These are phyloP conservation scores for Blastobotrys chiropterorum DNA, from an alignment of 805 yeast species.

Conservation along the genomic window DNA sequence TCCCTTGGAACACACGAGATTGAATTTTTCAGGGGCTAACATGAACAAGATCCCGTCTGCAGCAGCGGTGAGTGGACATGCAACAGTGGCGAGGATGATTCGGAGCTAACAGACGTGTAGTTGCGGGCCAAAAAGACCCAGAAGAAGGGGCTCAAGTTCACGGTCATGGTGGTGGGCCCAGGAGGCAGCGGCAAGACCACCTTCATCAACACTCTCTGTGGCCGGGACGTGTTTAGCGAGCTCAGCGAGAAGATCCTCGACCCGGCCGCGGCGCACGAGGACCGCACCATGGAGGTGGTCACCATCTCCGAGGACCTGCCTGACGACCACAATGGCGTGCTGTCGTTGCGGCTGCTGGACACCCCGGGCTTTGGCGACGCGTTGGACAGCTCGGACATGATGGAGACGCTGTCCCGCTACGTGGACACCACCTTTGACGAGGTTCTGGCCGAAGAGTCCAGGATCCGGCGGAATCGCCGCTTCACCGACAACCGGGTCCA, in stretches of 20 bases:
- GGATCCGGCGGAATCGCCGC: conserved; percentile 65
- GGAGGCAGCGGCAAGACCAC: conserved; percentile 92
- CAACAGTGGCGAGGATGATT: conserved; percentile 6
- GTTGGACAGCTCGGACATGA: conserved; percentile 53
- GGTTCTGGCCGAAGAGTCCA: conserved; percentile 69
- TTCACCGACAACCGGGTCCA: conserved; percentile 71
- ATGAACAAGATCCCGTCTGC: conserved; percentile 17
- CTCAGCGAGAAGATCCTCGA: conserved; percentile 24
- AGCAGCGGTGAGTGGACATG: conserved; percentile 11
- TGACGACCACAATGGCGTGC: conserved; percentile 74
- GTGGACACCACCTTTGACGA: conserved; percentile 67
- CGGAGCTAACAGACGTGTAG: conserved; percentile 3
- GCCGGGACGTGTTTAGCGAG: conserved; percentile 51
- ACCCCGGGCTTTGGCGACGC: conserved; percentile 78
- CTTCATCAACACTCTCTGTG: conserved; percentile 82
- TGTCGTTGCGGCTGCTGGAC: conserved; percentile 51
- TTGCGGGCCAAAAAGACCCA: conserved; percentile 70
- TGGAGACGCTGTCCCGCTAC: conserved; percentile 47
- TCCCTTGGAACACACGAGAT: background rate
- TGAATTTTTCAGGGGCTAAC: background rate
- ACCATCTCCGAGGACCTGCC: conserved; percentile 31
- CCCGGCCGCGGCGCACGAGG: conserved; percentile 24
- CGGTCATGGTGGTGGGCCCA: conserved; percentile 81
- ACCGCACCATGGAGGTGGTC: conserved; percentile 34
- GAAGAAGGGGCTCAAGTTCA: conserved; percentile 80